These are phyloP conservation scores for Maudiozyma serrabonitensis DNA, from an alignment of 805 yeast genomes.

Conservation along the genomic window DNA sequence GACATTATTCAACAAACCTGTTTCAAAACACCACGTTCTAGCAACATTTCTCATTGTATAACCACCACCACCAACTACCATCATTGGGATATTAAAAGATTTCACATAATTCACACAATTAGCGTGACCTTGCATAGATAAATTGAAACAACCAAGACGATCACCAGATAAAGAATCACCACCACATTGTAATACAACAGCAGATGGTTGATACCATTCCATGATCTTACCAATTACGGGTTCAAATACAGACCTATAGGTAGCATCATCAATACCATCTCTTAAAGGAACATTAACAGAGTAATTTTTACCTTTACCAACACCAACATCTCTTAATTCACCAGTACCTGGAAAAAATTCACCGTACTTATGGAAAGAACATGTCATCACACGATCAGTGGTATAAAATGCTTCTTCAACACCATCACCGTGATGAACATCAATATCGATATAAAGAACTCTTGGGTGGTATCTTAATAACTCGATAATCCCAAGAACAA, in stretches of 20 bases:
- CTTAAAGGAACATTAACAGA: constrained; percentile 86
- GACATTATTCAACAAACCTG: constrained; percentile 64
- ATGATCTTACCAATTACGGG: constrained; percentile 85
- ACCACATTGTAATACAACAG: constrained; percentile 93
- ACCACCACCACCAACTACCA: constrained; percentile 96
- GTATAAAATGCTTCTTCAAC: constrained; percentile 95
- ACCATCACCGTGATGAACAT: constrained; percentile 96
- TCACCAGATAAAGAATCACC: constrained; percentile 94
- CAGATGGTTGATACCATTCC: constrained; percentile 85
- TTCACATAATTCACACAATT: constrained; percentile 87
- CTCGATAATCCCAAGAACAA: constrained; percentile 79
- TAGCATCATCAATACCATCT: constrained; percentile 92
- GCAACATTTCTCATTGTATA: constrained; percentile 94
- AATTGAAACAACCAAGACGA: constrained; percentile 85
- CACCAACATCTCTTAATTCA: constrained; percentile 77
- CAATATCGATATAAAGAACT: constrained; percentile 88
- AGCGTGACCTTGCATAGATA: constrained; percentile 88
- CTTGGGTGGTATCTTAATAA: constrained; percentile 82
- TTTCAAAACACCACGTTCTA: constrained; percentile 92
- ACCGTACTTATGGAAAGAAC: constrained; percentile 91
- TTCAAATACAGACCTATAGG: constrained; percentile 66
- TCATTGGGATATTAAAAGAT: constrained; percentile 80
- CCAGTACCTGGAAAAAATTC: constrained; percentile 98
- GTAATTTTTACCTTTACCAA: constrained; percentile 81
- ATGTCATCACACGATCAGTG: constrained; percentile 93